A percentile compares a stretch with the other conserved stretches of the same genome.
Conservation (phyloP, 768 basidiomycete genomes). For the Boletus vinaceobasis region DNA sequence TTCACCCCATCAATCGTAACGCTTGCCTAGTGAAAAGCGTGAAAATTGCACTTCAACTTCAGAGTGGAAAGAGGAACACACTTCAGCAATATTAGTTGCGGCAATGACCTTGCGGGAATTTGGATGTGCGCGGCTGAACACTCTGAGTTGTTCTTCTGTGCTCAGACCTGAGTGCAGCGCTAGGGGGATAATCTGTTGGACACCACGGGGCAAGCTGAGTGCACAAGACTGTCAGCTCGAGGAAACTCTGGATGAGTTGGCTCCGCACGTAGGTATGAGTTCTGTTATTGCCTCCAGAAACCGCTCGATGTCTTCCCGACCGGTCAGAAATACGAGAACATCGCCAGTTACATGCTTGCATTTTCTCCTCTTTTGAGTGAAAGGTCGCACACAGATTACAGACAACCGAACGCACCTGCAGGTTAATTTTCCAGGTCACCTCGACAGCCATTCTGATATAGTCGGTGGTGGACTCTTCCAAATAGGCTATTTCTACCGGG, state of each 20-base stretch:
- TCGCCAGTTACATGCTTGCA: constrained; percentile 78
- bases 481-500: constrained; percentile 91
- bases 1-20: constrained; percentile 96
- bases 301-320: constrained; percentile 92
- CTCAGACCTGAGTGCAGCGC: constrained; percentile 89
- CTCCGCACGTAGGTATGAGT: constrained; percentile 61
- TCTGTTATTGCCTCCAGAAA: constrained; percentile 81
- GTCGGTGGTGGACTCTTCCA: constrained; percentile 71
- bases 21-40: constrained; percentile 58
- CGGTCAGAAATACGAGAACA: constrained; percentile 91
- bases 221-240: background rate
- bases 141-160: constrained; percentile 80
- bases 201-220: constrained; percentile 49
- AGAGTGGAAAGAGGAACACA: constrained; percentile 24
- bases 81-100: constrained; percentile 95
- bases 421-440: constrained; percentile 77
- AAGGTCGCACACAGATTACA: background rate
- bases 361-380: background rate
- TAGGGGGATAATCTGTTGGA: constrained; percentile 58
- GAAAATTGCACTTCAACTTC: background rate
- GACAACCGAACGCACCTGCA: constrained; percentile 51
- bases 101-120: constrained; percentile 87
- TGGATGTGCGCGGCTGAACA: constrained; percentile 75
- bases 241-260: background rate
- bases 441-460: constrained; percentile 82